These are phyloP conservation scores for Fusarium compactum DNA, from an alignment of 2,329 filamentous ascomycete genomes.

Conservation along the genomic window DNA sequence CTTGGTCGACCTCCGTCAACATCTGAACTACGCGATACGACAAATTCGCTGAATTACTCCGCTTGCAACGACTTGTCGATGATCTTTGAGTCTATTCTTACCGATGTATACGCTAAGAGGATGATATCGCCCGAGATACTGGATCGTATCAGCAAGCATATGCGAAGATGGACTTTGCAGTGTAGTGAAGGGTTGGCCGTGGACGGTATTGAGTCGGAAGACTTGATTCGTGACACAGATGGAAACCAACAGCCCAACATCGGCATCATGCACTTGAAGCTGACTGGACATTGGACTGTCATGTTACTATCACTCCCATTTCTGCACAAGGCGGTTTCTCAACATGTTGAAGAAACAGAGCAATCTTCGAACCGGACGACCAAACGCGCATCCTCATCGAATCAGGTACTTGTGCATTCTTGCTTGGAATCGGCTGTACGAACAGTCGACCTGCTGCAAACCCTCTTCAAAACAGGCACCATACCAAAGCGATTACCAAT, in stretches of 20 bases:
- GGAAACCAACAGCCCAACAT: conserved; percentile 44
- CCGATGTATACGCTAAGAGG: conserved; percentile 51
- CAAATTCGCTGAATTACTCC: conserved; percentile 41
- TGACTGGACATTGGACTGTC: conserved; percentile 55
- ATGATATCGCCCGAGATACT: conserved; percentile 48
- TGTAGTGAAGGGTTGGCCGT: conserved; percentile 29
- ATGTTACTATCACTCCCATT: conserved; percentile 55
- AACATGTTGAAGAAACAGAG: conserved; percentile 39
- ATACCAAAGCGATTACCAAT: conserved; percentile 59
- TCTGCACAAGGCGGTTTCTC: conserved; percentile 48
- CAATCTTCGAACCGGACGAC: conserved; percentile 13
- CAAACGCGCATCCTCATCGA: conserved; percentile 19
- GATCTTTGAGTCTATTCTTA: conserved; percentile 54
- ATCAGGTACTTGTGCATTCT: conserved; percentile 49
- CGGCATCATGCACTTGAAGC: conserved; percentile 50
- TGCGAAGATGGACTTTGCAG: conserved; percentile 43
- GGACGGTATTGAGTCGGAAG: conserved; percentile 41
- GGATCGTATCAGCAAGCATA: conserved; percentile 44
- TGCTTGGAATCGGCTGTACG: conserved; percentile 53
- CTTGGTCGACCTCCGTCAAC: conserved; percentile 52
- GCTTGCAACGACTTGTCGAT: conserved; percentile 51
- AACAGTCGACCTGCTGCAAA: conserved; percentile 54
- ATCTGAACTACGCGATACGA: conserved; percentile 46
- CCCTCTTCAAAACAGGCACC: conserved; percentile 49
- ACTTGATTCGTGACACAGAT: conserved; percentile 23